Conservation (phyloP, 2,329 filamentous ascomycete species). For the Fusarium nelsonii region DNA sequence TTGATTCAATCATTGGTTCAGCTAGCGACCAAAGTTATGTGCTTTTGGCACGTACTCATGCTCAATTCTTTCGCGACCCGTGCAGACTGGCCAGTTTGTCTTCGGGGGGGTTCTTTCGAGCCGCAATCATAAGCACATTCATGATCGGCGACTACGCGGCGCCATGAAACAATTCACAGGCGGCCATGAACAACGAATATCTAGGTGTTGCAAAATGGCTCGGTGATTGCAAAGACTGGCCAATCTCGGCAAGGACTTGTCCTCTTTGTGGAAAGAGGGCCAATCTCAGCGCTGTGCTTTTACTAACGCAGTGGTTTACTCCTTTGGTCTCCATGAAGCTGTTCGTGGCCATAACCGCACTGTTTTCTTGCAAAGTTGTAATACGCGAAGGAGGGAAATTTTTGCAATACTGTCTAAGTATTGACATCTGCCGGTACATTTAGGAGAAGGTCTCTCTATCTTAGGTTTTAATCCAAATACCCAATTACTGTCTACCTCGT, state of each 20-base stretch:
- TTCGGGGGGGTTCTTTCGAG: neutral
- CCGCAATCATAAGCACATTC: neutral
- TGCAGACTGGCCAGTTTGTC: neutral
- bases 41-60: neutral
- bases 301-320: neutral
- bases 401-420: neutral
- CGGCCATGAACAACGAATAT: neutral
- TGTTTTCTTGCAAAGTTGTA: no score
- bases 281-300: neutral
- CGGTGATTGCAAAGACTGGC: neutral
- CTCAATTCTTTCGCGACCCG: neutral
- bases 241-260: neutral
- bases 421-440: neutral
- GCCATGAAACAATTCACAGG: neutral
- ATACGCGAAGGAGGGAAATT: neutral
- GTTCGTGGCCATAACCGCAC: neutral
- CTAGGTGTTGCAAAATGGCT: neutral
- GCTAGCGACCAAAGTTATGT: neutral
- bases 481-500: neutral
- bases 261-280: neutral
- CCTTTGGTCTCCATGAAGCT: neutral
- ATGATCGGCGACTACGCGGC: neutral
- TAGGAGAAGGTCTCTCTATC: neutral
- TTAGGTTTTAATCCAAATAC: slow-evolving; percentile 16
- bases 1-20: slow-evolving; percentile 18